Evolutionary conservation across 2,329 filamentous ascomycete species (phyloP), one percentile per base, ranked within the genome.

Genomic region (Beauveria rudraprayagi): DNA sequence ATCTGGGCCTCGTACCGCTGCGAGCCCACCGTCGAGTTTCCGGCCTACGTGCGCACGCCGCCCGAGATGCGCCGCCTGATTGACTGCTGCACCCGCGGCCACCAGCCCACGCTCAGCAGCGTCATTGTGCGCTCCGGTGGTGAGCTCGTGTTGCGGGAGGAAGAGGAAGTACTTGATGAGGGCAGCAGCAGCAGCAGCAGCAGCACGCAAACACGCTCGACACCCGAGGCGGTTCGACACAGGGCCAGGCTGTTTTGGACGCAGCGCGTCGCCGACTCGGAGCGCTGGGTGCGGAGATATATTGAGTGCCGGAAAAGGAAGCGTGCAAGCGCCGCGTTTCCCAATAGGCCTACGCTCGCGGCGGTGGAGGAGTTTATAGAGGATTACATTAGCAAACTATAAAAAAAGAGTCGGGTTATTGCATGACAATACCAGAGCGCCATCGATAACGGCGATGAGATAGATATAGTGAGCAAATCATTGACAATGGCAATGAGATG

Each of bases 1-100:
- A 76, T 83, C 14, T 85, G 83, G 83, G 77, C 83, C 64, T 85
- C 83, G 51, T 85, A 85, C 67, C 73, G 73, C 17, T 79, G 78
- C 70, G 83, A 85, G 67, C 79, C 83, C 2, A 73, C 78, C 17
- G 71, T 82, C 14, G 81, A 83, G 68, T 86, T 86, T 60, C 83
- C 83, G 0, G 71, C 73, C 9, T 85, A 80, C 67, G 71, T 69
- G 2, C 66, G 67, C 16, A 71, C 70, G 34, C 83, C 82, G 6
- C 82, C 81, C 1, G 67, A 65, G 17, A 71, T 85, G 56, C 73
- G 77, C 34, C 66, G 66, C 7, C 74, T 84, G 50, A 81, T 85
- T 59, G 76, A 81, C 63, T 71, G 73, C 24, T 85, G 82, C 65
- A 84, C 82, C 1, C 69, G 72, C 17, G 82, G 81, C 19, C 74